Percentiles rank a stretch among this genome's conserved stretches.
Evolutionary conservation across 805 yeast genomes (phyloP).

Genomic region (Saccharomycopsis fermentans): DNA sequence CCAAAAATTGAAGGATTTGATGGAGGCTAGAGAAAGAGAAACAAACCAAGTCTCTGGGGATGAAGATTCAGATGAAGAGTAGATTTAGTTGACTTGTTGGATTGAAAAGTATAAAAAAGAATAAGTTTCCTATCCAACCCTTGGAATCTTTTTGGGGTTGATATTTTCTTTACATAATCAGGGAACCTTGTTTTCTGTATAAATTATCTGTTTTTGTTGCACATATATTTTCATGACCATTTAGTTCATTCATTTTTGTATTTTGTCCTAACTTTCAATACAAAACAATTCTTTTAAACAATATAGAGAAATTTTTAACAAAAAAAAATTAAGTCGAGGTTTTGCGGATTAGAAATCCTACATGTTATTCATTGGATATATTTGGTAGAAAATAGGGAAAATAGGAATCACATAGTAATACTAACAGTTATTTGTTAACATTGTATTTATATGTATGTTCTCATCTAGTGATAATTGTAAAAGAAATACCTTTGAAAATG

Average conservation of each 20-base stretch:
- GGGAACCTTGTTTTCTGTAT: background rate
- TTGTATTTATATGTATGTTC: no score
- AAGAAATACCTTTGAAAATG: no score
- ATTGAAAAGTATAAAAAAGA: background rate
- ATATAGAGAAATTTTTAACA: background rate
- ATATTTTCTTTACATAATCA: background rate
- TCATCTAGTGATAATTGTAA: no score
- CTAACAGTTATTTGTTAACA: no score
- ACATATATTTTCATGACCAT: background rate
- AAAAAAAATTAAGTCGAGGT: no score
- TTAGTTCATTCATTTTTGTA: background rate
- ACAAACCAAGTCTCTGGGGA: conserved; percentile 78
- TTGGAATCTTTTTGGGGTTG: background rate
- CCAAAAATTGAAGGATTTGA: conserved; percentile 90
- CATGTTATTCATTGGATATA: no score
- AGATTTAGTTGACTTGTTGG: background rate
- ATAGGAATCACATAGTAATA: no score
- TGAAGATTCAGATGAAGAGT: conserved; percentile 37
- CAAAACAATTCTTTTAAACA: background rate
- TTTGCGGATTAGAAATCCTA: background rate
- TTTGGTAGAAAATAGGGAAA: no score
- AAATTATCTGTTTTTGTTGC: background rate
- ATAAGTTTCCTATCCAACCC: background rate
- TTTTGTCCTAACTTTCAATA: background rate
- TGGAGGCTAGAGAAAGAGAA: conserved; percentile 88